Conservation (phyloP, 768 basidiomycete genomes). For the Termitomyces sp. region DNA sequence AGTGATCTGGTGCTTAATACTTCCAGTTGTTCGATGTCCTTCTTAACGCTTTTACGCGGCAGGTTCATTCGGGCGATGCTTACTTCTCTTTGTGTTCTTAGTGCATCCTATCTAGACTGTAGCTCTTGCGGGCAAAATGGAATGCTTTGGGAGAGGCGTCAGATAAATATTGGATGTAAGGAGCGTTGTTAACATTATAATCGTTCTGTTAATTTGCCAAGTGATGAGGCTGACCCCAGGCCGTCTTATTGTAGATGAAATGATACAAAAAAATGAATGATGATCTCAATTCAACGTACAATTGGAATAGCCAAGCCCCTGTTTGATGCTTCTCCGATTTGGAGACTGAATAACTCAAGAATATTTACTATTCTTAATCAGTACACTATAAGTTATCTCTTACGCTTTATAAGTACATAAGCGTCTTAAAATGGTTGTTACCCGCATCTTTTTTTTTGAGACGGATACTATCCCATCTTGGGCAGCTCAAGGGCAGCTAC, state of each 20-base stretch:
- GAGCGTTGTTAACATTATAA: neutral
- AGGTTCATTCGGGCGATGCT: constrained; percentile 26
- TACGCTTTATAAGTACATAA: too few relatives aligned
- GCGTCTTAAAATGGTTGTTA: too few relatives aligned
- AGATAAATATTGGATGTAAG: neutral
- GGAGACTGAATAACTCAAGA: too few relatives aligned
- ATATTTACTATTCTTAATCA: too few relatives aligned
- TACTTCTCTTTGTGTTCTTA: constrained; percentile 10
- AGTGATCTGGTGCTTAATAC: constrained; percentile 37
- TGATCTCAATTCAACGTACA: neutral
- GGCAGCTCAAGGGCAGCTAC: neutral
- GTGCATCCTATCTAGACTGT: neutral
- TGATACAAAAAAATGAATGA: neutral
- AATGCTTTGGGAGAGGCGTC: constrained; percentile 19
- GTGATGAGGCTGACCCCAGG: too few relatives aligned
- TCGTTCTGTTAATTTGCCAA: neutral
- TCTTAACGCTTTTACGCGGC: constrained; percentile 23
- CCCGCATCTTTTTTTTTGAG: too few relatives aligned
- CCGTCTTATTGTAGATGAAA: too few relatives aligned
- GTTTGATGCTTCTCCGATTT: too few relatives aligned
- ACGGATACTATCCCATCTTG: neutral
- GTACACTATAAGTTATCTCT: too few relatives aligned
- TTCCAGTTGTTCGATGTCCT: constrained; percentile 34
- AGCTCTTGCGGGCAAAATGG: constrained; percentile 11
- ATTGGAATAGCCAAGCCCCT: too few relatives aligned